Base-by-base conservation (phyloP, 331 rosid species). In the Rosa hybrid region DNA sequence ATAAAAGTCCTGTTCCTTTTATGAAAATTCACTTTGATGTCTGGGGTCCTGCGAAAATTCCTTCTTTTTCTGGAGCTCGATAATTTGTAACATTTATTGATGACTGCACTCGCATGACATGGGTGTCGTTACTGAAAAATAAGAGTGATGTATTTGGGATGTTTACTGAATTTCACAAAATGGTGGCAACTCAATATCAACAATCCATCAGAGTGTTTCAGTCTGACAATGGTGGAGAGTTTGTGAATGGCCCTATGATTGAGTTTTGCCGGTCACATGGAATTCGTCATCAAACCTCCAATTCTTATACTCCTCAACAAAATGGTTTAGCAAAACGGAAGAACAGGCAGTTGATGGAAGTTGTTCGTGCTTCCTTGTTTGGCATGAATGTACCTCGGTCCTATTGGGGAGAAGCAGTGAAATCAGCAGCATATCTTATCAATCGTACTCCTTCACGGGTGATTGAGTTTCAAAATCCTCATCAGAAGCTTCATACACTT, bases 291-390 rank as follows among this genome's bases (percentile, higher is more conserved):
- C 74, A 80, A 20, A 80, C 56, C 34, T 30, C 34, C 34, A 30
- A 30, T 21, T 67, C 81, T 1, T 64, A 67, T 27, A 68, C 81
- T 21, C 69, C 23, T 0, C 27, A 79, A 3, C 17, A 79, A 4
- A 79, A 79, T 25, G 62, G 39, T 12, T 49, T 49, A 3, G 53
- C 53, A 12, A 18, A 49, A 12, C 3, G 17, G 4, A 12, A 49
- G 17, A 79, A 71, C 42, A 1, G 34, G 2, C 23, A 79, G 1
- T 1, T 71, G 0, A 2, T 79, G 0, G 72, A 57, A 42, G 54
- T 71, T 2, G 65, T 63, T 25, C 39, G 48, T 12, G 80, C 73
- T 16, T 77, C 49, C 27, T 27, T 77, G 6, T 64, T 77, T 65
- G 64, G 74, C 18, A 65, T 48, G 48, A 46, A 53, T 6, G n/a